Evolutionary conservation across 2,329 filamentous ascomycete species (phyloP), one percentile per base, ranked within the genome.

Genomic region (Fusarium nematophilum): DNA sequence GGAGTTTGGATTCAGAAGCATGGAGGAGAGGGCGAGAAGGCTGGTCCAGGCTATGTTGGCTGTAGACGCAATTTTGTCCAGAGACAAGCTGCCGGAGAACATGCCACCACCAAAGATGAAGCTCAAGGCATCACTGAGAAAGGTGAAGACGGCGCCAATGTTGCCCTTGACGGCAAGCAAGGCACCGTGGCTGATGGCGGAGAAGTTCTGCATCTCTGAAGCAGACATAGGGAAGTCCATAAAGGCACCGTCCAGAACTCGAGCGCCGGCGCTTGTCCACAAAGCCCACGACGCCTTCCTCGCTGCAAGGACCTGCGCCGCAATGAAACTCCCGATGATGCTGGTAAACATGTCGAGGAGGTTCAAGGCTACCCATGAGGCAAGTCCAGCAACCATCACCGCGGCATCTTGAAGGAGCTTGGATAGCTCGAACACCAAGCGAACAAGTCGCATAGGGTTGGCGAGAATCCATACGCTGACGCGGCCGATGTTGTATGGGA

Each of bases 401-500:
- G 83, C 82, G 5, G 86, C 77, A 70, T 98, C 94, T 59, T 96
- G 90, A 25, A 93, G 74, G 37, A 96, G 81, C 68, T 93, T 93
- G n/a, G 90, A 90, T 33, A 88, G 73, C 49, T 87, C 85, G 36
- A 93, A 91, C 9, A 93, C 72, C 33, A 93, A 81, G 40, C 87
- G 86, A 17, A 96, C 78, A 4, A 94, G 87, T 11, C 92, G 84
- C 72, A 92, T 78, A 3, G 94, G 94, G 64, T 93, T 92, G 10
- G 91, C 92, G 18, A 94, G 73, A 43, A 93, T 80, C 72, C 94
- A 88, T 36, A 98, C 82, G 5, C 91, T 87, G 21, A 96, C 80
- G 63, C 96, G 93, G 11, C 95, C 95, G 70, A 93, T 88, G 50
- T 97, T 90, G 76, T 98, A 99, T 0, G 95, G 95, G 45, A 97